Evolutionary conservation across 2,329 filamentous ascomycete species (phyloP), one percentile per base, ranked within the genome.

Genomic region (Exophiala bonariae): DNA sequence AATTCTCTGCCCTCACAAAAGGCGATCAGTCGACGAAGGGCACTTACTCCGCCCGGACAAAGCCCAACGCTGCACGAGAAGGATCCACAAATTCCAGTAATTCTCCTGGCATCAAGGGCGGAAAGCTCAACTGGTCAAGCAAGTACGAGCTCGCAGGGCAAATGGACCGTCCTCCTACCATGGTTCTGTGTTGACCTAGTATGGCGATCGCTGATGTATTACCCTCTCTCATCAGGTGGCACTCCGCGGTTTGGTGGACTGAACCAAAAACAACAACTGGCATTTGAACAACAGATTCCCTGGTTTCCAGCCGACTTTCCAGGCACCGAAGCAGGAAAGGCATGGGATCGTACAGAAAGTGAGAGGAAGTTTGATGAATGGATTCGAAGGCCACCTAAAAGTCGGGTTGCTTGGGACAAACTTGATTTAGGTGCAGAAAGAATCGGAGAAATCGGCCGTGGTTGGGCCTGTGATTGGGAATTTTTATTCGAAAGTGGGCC

Each of bases 271-370:
- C 80, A 83, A 28, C 92, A 97, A 63, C 77, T 95, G 17, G 74
- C 83, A 1, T 95, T 96, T 62, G 91, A 97, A 69, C 80, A 83
- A 16, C 82, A 82, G 1, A 70, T 78, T 30, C 82, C 89, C 1
- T 95, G 87, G 81, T 99, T 96, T 61, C 93, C 93, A 0, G 86
- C 81, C 3, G 93, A 99, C 65, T 88, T 81, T 53, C 83, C 88
- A 0, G 88, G 85, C 3, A 95, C 90, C 0, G 77, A 80, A 47
- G 86, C 90, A 2, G 93, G 93, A 1, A 83, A 81, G 63, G 72
- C 76, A 13, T 96, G 90, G 88, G 87, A 95, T 64, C 62, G 82
- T 26, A 76, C 80, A 28, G 79, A 91, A 65, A 78, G 83, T 10
- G 68, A 71, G 37, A 76, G 70, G 57, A 74, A 82, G 46, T 79